Base-by-base conservation (phyloP, 257 asterid genomes). In the Scutellaria baicalensis region DNA sequence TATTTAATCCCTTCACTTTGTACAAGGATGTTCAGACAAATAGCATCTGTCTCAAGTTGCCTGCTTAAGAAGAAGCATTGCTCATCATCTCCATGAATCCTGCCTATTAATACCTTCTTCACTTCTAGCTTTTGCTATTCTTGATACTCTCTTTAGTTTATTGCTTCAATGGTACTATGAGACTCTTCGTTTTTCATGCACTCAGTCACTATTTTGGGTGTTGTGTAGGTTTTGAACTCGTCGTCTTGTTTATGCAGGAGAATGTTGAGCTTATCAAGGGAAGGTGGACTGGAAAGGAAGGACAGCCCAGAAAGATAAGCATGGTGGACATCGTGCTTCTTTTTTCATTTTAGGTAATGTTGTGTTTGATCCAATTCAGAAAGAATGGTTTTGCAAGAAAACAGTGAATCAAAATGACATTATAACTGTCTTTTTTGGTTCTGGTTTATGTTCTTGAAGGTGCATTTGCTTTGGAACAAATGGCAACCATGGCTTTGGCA, bases 221-320 rank as follows among this genome's bases (percentile, higher is more conserved):
- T 27, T 27, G 5, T 27, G 33, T 27, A 2, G 33, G 33, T 27
- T 27, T 27, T 27, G 33, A 27, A 27, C 2, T 27, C 5, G 4
- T 2, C 33, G 4, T 79, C 27, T 6, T 65, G 21, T 31, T 11
- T 50, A 16, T 75, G 74, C 79, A 84, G 91, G 94, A 84, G 6
- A 75, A 64, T 8, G 75, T 40, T 11, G 72, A 78, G n/a, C 69
- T 83, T 16, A 66, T 87, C 11, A 87, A 85, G 58, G 86, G 70
- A 89, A 89, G 78, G 96, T 85, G 63, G 91, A 89, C 58, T 87
- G 96, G 96, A 87, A 67, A 75, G 96, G 96, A 68, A 72, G 79
- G 72, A 68, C 80, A 1, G 92, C 89, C 0, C 50, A 43, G 76
- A 89, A 77, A 66, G 73, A 76, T 8, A 78, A 74, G 71, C 92